Percentiles rank a stretch among this genome's conserved stretches.
phyloP scores from a whole-genome alignment of 2,329 filamentous ascomycete genomes.

The Mycosphaerella arachidis region DNA sequence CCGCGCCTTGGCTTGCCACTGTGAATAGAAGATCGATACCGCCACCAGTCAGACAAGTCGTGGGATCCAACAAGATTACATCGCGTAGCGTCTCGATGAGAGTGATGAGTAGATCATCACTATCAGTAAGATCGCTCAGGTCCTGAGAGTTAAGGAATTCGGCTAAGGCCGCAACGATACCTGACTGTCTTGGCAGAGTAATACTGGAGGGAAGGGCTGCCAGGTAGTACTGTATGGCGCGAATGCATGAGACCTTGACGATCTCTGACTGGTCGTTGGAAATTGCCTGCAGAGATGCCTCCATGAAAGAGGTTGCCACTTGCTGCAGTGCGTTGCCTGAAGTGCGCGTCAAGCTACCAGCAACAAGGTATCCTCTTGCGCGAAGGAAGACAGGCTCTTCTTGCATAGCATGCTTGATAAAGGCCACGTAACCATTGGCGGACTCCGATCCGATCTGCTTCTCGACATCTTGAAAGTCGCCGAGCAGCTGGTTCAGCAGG shows the following conservation, averaged over 20 bases:
- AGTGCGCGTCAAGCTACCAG: slow-evolving; percentile 71
- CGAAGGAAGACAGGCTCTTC: slow-evolving; percentile 71
- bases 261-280: slow-evolving; percentile 74
- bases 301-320: slow-evolving; percentile 60
- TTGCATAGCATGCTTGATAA: slow-evolving; percentile 73
- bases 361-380: slow-evolving; percentile 81
- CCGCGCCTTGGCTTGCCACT: slow-evolving; percentile 80
- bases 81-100: slow-evolving; percentile 81
- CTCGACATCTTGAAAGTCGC: slow-evolving; percentile 74
- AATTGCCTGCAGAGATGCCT: slow-evolving; percentile 71
- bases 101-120: slow-evolving; percentile 87
- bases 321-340: slow-evolving; percentile 53
- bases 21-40: slow-evolving; percentile 82
- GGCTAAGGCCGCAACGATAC: slow-evolving; percentile 57
- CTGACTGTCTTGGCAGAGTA: slow-evolving; percentile 56
- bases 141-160: slow-evolving; percentile 77
- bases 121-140: slow-evolving; percentile 75
- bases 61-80: slow-evolving; percentile 73
- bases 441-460: slow-evolving; percentile 66
- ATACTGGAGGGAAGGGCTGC: slow-evolving; percentile 48
- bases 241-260: slow-evolving; percentile 87
- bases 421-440: slow-evolving; percentile 69
- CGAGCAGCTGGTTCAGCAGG: slow-evolving; percentile 76
- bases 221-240: slow-evolving; percentile 69
- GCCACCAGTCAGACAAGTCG: slow-evolving; percentile 66